Base-by-base conservation (phyloP, 1,284 basidiomycete species). In the Takashimella tepidaria region DNA sequence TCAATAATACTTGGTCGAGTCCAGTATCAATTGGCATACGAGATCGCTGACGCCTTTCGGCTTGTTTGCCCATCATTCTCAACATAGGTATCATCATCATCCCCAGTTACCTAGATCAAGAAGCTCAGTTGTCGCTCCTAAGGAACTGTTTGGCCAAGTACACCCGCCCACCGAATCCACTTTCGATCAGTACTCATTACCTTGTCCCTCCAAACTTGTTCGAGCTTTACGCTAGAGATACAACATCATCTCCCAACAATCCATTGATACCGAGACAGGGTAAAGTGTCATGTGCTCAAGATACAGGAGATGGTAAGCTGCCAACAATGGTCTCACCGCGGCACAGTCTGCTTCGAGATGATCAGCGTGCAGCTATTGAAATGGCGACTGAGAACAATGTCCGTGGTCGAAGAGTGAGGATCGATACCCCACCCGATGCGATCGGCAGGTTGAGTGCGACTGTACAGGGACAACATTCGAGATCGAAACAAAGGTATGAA, bases 141-240 rank as follows among this genome's bases (percentile, higher is more conserved):
- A 75, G 74, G 52, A 85, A 87, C 80, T 82, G 88, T 26, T 80
- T 96, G 5, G 69, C 78, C 21, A 81, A 85, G 26, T 89, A 92
- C 62, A 87, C 90, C 0, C 78, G 80, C 4, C 72, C 80, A 22
- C 89, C 90, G 0, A 95, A 93, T 69, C 84, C 88, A 49, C 90
- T 89, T 1, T 92, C 90, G 60, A 83, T 95, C 22, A 87, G 91
- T 54, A 82, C 84, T 0, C 92, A 95, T 73, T 93, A 92, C 65
- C 51, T 78, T 43, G 77, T 92, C 3, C 92, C 92, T 0, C 50
- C 71, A 0, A 49, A 69, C 23, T 82, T 84, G 49, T 78, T 82
- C 21, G 80, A 79, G 64, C 59, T 83, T 1, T 68, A 70, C 27
- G 73, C 3, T 61, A 72, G 0, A 52, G 31, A 8, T 37, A 60